These are phyloP conservation scores for Pythium diclinum DNA, from an alignment of 352 stramenopile species.

Conservation along the genomic window DNA sequence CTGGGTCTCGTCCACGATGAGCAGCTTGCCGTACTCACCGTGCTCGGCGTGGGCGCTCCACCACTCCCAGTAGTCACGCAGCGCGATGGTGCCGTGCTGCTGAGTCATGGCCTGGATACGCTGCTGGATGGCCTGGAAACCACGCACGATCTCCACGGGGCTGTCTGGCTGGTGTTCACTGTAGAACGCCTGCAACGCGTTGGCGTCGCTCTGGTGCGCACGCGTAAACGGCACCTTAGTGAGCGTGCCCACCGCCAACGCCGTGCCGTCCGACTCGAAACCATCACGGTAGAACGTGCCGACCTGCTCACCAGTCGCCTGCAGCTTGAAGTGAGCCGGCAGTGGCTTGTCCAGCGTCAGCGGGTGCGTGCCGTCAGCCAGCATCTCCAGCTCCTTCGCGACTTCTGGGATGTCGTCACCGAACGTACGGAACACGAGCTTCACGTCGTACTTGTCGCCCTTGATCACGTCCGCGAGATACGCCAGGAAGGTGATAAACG, in stretches of 20 bases:
- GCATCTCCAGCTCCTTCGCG: slow-evolving; percentile 64
- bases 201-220: slow-evolving; percentile 29
- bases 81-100: slow-evolving; percentile 42
- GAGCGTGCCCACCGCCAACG: slow-evolving; percentile 58
- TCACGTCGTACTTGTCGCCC: slow-evolving; percentile 36
- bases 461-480: slow-evolving; percentile 36
- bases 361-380: slow-evolving; percentile 65
- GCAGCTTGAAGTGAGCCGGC: slow-evolving; percentile 46
- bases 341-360: slow-evolving; percentile 35
- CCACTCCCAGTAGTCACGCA: slow-evolving; percentile 86
- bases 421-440: slow-evolving; percentile 80
- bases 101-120: slow-evolving; percentile 32
- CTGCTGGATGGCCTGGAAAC: slow-evolving; percentile 47
- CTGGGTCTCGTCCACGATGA: slow-evolving; percentile 44
- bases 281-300: slow-evolving; percentile 78
- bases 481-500: slow-evolving; percentile 68
- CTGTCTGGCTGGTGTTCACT: slow-evolving; percentile 9
- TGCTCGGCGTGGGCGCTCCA: slow-evolving; percentile 78
- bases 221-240: slow-evolving; percentile 57
- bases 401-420: slow-evolving; percentile 77
- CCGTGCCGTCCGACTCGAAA: slow-evolving; percentile 50
- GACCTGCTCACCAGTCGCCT: slow-evolving; percentile 33
- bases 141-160: slow-evolving; percentile 48
- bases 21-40: slow-evolving; percentile 72
- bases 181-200: slow-evolving; percentile 43